phyloP scores from a whole-genome alignment of 2,329 filamentous ascomycete genomes.

The Hypoxylon rubiginosum region DNA sequence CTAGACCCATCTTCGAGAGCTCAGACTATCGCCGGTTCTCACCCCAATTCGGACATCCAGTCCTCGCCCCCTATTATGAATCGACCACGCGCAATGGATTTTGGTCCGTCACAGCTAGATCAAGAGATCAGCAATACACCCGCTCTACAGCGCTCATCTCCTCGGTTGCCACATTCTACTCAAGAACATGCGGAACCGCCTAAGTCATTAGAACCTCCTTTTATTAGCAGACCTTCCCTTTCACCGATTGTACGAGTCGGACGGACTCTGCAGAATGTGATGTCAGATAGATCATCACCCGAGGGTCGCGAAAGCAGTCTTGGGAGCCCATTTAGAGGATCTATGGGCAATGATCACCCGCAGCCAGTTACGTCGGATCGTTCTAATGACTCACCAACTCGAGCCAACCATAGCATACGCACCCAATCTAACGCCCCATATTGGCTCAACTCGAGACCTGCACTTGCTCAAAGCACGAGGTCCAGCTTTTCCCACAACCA shows the following conservation, averaged over 20 bases:
- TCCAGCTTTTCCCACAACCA: constrained; percentile 39
- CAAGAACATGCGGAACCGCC: constrained; percentile 37
- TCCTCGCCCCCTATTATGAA: constrained; percentile 54
- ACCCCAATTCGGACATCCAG: constrained; percentile 47
- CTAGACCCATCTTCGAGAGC: constrained; percentile 20
- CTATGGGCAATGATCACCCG: constrained; percentile 48
- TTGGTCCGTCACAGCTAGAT: constrained; percentile 41
- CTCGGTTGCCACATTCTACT: constrained; percentile 37
- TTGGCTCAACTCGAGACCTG: constrained; percentile 34
- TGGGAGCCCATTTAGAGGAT: constrained; percentile 68
- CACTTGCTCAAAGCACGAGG: constrained; percentile 40
- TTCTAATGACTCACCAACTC: constrained; percentile 47
- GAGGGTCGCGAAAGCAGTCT: constrained; percentile 64
- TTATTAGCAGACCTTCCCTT: constrained; percentile 52
- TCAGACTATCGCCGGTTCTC: constrained; percentile 28
- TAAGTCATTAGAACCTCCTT: constrained; percentile 44
- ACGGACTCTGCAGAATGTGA: constrained; percentile 68
- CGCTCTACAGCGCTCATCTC: constrained; percentile 41
- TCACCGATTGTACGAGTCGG: constrained; percentile 72
- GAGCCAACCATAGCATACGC: constrained; percentile 30
- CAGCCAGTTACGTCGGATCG: constrained; percentile 37
- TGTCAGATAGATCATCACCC: constrained; percentile 70
- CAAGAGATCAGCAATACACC: constrained; percentile 44
- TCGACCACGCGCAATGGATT: constrained; percentile 45
- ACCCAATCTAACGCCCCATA: constrained; percentile 29